Percentiles rank a stretch among this genome's conserved stretches.
Evolutionary conservation across 768 basidiomycete species (phyloP).

Genomic region (Pulveroboletus sp.): DNA sequence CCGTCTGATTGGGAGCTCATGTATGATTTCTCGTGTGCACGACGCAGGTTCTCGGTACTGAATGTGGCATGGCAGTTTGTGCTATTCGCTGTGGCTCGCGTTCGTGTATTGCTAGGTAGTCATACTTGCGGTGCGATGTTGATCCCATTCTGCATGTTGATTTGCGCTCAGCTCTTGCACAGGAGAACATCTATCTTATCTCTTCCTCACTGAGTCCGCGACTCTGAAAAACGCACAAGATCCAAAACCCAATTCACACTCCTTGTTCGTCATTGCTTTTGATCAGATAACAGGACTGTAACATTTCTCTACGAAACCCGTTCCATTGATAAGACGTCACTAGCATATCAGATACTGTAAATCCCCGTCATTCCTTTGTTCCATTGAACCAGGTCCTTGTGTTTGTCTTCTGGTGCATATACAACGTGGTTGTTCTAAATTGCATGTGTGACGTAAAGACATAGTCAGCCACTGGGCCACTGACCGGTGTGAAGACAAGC

Average conservation of each 20-base stretch:
- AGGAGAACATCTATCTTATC: constrained; percentile 9
- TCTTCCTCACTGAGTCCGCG: constrained; percentile 19
- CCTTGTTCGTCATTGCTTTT: constrained; percentile 12
- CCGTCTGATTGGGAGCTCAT: constrained; percentile 20
- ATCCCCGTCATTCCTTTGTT: constrained; percentile 28
- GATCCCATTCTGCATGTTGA: constrained; percentile 19
- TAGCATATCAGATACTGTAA: constrained; percentile 27
- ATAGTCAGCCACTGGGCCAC: constrained; percentile 5
- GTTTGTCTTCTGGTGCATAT: constrained; percentile 25
- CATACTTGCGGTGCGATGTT: constrained; percentile 39
- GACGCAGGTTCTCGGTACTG: constrained; percentile 31
- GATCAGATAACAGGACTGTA: constrained; percentile 27
- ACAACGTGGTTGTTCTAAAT: constrained; percentile 11
- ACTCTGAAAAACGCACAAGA: constrained; percentile 24
- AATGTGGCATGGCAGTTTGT: constrained; percentile 22
- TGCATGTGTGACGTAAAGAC: constrained; percentile 11
- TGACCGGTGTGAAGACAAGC: not conserved
- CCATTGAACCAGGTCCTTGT: constrained; percentile 5
- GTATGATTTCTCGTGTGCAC: constrained; percentile 10
- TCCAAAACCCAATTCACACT: constrained; percentile 21
- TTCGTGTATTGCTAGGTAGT: constrained; percentile 54
- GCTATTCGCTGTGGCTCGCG: constrained; percentile 33
- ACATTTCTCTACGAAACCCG: constrained; percentile 16
- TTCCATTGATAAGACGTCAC: constrained; percentile 16
- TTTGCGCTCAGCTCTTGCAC: constrained; percentile 18